phyloP scores from a whole-genome alignment of 2,329 filamentous ascomycete genomes.

The Botrytis cinerea region DNA sequence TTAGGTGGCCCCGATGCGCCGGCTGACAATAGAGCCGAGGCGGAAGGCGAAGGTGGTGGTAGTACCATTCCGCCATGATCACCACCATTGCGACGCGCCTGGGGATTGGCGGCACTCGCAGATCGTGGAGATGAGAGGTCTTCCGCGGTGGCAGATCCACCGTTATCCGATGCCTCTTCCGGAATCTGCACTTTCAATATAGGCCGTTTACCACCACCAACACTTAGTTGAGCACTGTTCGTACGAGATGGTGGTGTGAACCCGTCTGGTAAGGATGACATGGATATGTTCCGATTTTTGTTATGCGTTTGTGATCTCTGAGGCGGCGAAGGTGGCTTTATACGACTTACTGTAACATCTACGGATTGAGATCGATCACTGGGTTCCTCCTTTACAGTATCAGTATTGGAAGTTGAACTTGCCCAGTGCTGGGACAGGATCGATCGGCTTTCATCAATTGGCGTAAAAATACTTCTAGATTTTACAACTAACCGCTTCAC shows the following conservation, averaged over 20 bases:
- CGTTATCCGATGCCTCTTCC: slow-evolving; percentile 81
- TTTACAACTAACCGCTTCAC: slow-evolving; percentile 53
- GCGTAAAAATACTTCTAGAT: slow-evolving; percentile 84
- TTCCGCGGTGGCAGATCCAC: slow-evolving; percentile 62
- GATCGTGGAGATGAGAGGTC: slow-evolving; percentile 60
- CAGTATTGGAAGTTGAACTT: slow-evolving; percentile 55
- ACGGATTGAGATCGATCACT: slow-evolving; percentile 62
- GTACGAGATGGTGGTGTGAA: slow-evolving; percentile 74
- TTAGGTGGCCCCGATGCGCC: slow-evolving; percentile 92
- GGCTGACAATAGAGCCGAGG: slow-evolving; percentile 78
- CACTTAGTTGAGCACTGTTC: slow-evolving; percentile 66
- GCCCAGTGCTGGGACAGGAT: slow-evolving; percentile 83
- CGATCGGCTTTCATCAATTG: slow-evolving; percentile 89
- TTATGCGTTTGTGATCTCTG: slow-evolving; percentile 49
- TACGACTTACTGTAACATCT: slow-evolving; percentile 58
- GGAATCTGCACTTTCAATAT: slow-evolving; percentile 93
- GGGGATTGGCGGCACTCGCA: slow-evolving; percentile 32
- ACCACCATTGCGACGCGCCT: slow-evolving; percentile 36
- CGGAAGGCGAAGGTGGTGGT: slow-evolving; percentile 86
- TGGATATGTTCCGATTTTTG: slow-evolving; percentile 51
- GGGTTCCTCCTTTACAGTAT: slow-evolving; percentile 35
- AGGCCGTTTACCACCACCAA: slow-evolving; percentile 68
- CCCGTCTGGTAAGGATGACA: slow-evolving; percentile 58
- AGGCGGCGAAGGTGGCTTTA: slow-evolving; percentile 57
- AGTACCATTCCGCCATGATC: slow-evolving; percentile 66